phyloP scores from a whole-genome alignment of 1,284 basidiomycete genomes.

The Peniophora sp. region DNA sequence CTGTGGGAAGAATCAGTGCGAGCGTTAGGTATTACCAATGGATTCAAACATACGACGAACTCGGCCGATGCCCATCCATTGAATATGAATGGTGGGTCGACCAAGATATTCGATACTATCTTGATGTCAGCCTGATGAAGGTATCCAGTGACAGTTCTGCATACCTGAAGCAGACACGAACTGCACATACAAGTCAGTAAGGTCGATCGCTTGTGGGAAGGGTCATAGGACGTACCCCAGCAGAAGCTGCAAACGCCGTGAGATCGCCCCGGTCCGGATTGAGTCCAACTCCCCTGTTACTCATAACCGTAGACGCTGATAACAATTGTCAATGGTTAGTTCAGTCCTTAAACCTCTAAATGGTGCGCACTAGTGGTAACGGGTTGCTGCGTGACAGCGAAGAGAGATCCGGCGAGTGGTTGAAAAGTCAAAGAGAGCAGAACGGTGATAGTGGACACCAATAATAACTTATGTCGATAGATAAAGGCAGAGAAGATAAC shows the following conservation, averaged over 20 bases:
- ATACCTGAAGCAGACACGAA: background rate
- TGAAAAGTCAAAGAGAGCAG: slow-evolving; percentile 36
- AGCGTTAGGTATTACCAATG: slow-evolving; percentile 1
- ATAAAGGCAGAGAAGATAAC: slow-evolving; percentile 4
- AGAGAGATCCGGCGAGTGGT: slow-evolving; percentile 49
- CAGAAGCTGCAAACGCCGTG: slow-evolving; percentile 47
- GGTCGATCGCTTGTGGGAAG: background rate
- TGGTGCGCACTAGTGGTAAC: slow-evolving; percentile 24
- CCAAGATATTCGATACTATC: too few relatives aligned
- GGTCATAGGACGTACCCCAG: slow-evolving; percentile 32
- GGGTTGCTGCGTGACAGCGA: slow-evolving; percentile 37
- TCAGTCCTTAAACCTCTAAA: background rate
- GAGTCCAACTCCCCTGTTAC: slow-evolving; percentile 33
- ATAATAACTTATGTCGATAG: slow-evolving; percentile 39
- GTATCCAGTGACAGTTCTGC: too few relatives aligned
- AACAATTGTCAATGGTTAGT: slow-evolving; percentile 3
- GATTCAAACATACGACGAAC: slow-evolving; percentile 35
- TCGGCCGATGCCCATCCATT: slow-evolving; percentile 40
- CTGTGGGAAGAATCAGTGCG: slow-evolving; percentile 15
- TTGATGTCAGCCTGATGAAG: slow-evolving; percentile 37
- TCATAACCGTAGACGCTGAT: slow-evolving; percentile 29
- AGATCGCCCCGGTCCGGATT: slow-evolving; percentile 33
- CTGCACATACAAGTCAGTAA: background rate
- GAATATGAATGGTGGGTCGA: slow-evolving; percentile 46
- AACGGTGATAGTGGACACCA: slow-evolving; percentile 38